Evolutionary conservation across 2,329 filamentous ascomycete genomes (phyloP).

Genomic region (Cordyceps farinosa): DNA sequence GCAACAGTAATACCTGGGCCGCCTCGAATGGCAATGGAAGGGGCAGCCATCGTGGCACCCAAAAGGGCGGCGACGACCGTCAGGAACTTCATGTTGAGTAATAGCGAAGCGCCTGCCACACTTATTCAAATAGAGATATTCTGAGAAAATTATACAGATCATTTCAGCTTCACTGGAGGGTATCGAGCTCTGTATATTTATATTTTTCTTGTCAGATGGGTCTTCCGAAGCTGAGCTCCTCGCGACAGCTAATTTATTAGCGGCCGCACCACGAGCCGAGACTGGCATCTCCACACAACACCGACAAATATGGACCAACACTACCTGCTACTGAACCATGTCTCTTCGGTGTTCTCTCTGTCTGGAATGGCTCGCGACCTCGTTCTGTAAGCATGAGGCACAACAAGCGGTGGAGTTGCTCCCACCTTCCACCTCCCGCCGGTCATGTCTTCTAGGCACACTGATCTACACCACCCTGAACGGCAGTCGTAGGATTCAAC

Average conservation of each 20-base stretch:
- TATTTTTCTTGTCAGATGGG: not conserved
- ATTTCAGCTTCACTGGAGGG: not conserved
- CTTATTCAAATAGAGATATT: not conserved
- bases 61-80: conserved; percentile 19
- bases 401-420: not conserved
- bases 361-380: not conserved
- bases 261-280: not conserved
- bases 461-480: not conserved
- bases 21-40: conserved; percentile 18
- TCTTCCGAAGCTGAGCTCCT: not conserved
- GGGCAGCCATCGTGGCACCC: conserved; percentile 20
- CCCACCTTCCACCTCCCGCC: not conserved
- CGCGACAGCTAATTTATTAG: not conserved
- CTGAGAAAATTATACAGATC: not conserved
- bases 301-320: not conserved
- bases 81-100: conserved; percentile 17
- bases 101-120: not conserved
- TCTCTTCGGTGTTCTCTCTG: not conserved
- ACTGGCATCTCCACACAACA: not conserved
- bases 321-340: not conserved
- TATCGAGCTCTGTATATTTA: not conserved
- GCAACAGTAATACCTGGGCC: conserved; percentile 29
- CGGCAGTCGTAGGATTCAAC: not conserved
- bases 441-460: not conserved
- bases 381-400: not conserved